phyloP scores from a whole-genome alignment of 768 basidiomycete species.

The Polyporus arcularius region DNA sequence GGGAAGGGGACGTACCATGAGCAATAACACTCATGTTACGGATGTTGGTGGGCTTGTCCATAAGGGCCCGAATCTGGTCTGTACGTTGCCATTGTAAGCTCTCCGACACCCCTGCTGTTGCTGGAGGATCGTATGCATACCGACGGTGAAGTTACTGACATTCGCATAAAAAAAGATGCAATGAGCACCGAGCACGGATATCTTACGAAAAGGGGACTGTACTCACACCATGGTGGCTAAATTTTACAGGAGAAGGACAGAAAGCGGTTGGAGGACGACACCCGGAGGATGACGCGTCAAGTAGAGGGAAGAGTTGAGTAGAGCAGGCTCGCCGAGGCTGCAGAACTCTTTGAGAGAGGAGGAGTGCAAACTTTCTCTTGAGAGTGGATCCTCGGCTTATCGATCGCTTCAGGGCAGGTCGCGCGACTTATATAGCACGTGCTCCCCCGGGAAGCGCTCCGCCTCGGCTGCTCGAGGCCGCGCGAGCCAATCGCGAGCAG shows the following conservation, averaged over 20 bases:
- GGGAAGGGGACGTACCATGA: conserved; percentile 59
- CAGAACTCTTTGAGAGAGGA: conserved; percentile 24
- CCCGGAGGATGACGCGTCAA: conserved; percentile 15
- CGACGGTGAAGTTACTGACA: conserved; percentile 85
- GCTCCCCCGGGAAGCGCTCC: background rate
- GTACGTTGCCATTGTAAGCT: conserved; percentile 18
- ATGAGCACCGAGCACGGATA: conserved; percentile 5
- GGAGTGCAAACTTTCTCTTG: conserved; percentile 30
- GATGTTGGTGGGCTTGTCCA: conserved; percentile 91
- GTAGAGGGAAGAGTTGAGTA: conserved; percentile 22
- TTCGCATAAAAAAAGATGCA: conserved; percentile 31
- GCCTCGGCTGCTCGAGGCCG: background rate
- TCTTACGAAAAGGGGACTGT: conserved; percentile 8
- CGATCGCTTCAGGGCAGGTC: conserved; percentile 51
- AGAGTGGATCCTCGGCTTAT: conserved; percentile 35
- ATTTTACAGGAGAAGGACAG: conserved; percentile 38
- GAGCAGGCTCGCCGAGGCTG: conserved; percentile 33
- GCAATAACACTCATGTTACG: conserved; percentile 96
- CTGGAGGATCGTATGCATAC: conserved; percentile 43
- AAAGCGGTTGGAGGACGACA: conserved; percentile 23
- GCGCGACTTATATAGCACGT: conserved; percentile 9
- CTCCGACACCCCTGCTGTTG: background rate
- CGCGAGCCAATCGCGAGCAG: too few species aligned
- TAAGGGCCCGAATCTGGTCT: conserved; percentile 88
- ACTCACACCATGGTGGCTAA: conserved; percentile 84